phyloP scores from a whole-genome alignment of 2,329 filamentous ascomycete species.

The Acephala macrosclerotiorum region DNA sequence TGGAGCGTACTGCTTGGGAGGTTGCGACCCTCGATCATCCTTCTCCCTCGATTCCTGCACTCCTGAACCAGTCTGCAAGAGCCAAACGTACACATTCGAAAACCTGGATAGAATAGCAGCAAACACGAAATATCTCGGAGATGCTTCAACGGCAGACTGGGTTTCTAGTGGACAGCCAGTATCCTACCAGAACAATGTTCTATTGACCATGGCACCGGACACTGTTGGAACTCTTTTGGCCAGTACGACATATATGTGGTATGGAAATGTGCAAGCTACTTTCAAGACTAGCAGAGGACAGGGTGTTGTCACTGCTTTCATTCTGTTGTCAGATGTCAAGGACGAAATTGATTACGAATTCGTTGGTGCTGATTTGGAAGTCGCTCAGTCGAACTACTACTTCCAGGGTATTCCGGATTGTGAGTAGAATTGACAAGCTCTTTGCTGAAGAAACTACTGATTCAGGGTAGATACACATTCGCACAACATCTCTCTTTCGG shows the following conservation, averaged over 20 bases:
- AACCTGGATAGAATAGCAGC: constrained; percentile 72
- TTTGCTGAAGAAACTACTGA: constrained; percentile 37
- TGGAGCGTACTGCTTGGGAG: constrained; percentile 94
- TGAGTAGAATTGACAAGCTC: constrained; percentile 56
- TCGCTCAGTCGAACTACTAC: constrained; percentile 95
- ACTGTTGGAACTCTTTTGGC: constrained; percentile 89
- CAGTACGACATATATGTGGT: constrained; percentile 91
- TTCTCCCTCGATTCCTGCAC: constrained; percentile 85
- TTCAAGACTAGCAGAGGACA: constrained; percentile 84
- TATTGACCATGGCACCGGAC: constrained; percentile 88
- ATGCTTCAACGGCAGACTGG: constrained; percentile 83
- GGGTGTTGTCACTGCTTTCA: constrained; percentile 97
- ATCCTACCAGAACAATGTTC: constrained; percentile 70
- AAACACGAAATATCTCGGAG: constrained; percentile 86
- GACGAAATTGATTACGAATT: constrained; percentile 99
- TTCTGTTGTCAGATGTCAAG: constrained; percentile 93
- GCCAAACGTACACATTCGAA: constrained; percentile 75
- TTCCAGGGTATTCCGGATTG: constrained; percentile 93
- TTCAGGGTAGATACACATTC: constrained; percentile 72
- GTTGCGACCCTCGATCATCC: constrained; percentile 89
- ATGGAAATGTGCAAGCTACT: constrained; percentile 87
- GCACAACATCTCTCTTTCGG: constrained; percentile 70
- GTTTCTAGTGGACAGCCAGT: constrained; percentile 82
- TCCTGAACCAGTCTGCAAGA: constrained; percentile 82
- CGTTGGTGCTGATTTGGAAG: constrained; percentile 78